Evolutionary conservation across 2,329 filamentous ascomycete species (phyloP), one percentile per base, ranked within the genome.

Genomic region (Sclerotinia nivalis): DNA sequence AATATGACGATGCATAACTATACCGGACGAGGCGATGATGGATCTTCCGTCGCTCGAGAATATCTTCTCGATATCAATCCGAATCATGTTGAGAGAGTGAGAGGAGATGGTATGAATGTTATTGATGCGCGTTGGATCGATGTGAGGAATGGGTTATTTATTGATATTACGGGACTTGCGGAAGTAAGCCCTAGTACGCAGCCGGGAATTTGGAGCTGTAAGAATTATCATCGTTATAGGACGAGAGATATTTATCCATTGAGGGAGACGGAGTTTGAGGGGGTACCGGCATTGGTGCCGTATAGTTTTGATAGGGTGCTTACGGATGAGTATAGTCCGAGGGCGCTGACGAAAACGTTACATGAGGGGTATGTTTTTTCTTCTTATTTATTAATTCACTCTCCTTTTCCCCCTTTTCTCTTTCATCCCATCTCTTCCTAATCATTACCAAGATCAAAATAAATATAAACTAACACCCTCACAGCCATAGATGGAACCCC

Each of bases 111-210:
- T 25, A 82, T 84, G 77, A 96, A 96, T 78, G 86, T 96, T 69
- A 96, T 96, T 75, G 93, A 96, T 80, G 92, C 89, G 34, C 86
- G 93, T 59, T 96, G 91, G 91, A 92, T 96, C 77, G 92, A 96
- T 79, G 85, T 85, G 70, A 80, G 82, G 69, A 96, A 89, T 75
- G 92, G 92, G 61, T 84, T 95, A 76, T 96, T 91, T 79, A 89
- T 96, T 79, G 92, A 96, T 79, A 93, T 96, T 76, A 96, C 93
- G 0, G 92, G 87, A 18, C 81, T 96, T 49, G 87, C 87, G 65
- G 90, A 93, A 81, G 86, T 89, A 28, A 84, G 92, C 45, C 84
- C 86, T 0, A 81, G 82, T 22, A 79, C 79, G 2, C 75, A 81
- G 28, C 91, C 91, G 0, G 90, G 91, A 9, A 79, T 91, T 43